Conservation (phyloP, 805 yeast species). For the Kluyveromyces wickerhamii region DNA sequence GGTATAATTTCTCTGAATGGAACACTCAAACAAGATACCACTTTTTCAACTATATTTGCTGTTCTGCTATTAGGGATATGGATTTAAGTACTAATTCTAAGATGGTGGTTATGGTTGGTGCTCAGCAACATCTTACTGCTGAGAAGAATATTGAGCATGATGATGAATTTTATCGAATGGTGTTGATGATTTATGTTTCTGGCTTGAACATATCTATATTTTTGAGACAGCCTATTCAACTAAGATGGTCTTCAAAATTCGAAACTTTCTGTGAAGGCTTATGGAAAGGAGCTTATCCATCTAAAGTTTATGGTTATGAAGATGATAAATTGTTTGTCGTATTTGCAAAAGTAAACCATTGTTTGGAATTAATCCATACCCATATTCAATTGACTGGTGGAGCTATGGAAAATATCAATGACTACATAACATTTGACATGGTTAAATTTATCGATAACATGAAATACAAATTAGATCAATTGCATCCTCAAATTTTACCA, state of each 20-base stretch:
- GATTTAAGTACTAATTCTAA: constrained; percentile 53
- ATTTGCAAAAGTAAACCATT: constrained; percentile 50
- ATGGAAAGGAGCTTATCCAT: constrained; percentile 5
- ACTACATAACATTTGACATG: constrained; percentile 10
- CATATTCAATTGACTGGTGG: constrained; percentile 5
- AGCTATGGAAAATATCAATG: constrained; percentile 12
- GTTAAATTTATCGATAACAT: constrained; percentile 35
- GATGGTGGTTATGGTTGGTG: constrained; percentile 20
- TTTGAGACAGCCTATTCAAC: constrained; percentile 52
- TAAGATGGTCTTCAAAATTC: constrained; percentile 44
- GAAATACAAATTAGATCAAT: constrained; percentile 36
- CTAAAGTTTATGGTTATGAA: constrained; percentile 22
- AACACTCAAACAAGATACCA: constrained; percentile 75
- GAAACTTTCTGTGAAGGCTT: constrained; percentile 16
- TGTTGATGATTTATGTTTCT: constrained; percentile 48
- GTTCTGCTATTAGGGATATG: constrained; percentile 64
- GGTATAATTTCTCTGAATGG: constrained; percentile 82
- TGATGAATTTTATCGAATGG: constrained; percentile 13
- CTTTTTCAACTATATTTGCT: constrained; percentile 55
- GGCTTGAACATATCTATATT: constrained; percentile 59
- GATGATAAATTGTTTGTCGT: constrained; percentile 44
- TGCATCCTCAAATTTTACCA: constrained; percentile 34
- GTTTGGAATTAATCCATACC: constrained; percentile 53
- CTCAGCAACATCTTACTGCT: constrained; percentile 18
- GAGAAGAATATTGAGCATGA: constrained; percentile 18